These are phyloP conservation scores for Domatiomyces globalis DNA, from an alignment of 2,329 filamentous ascomycete species.

Conservation along the genomic window DNA sequence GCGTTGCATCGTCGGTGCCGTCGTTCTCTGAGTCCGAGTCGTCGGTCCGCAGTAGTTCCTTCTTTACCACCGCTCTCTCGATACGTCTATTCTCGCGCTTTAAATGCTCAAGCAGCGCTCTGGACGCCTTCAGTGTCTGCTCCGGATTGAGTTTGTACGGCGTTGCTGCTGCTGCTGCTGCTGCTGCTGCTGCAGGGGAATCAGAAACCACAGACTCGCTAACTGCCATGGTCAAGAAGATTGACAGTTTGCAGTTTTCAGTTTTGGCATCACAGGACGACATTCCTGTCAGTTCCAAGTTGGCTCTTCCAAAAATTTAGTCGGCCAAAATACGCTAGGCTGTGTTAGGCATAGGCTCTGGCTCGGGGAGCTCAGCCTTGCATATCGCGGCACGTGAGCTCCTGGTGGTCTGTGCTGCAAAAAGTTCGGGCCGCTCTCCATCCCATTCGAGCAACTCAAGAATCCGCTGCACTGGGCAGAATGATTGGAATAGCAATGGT, in stretches of 20 bases:
- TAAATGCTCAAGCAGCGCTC: slow-evolving; percentile 45
- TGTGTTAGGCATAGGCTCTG: neutral
- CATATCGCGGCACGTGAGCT: neutral
- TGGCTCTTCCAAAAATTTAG: neutral
- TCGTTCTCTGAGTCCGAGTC: slow-evolving; percentile 33
- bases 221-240: neutral
- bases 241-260: neutral
- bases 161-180: slow-evolving; percentile 8
- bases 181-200: neutral
- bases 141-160: slow-evolving; percentile 35
- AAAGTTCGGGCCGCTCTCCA: neutral
- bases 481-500: too few species aligned
- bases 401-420: neutral
- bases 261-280: neutral
- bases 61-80: slow-evolving; percentile 36
- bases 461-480: too few species aligned
- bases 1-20: slow-evolving; percentile 35
- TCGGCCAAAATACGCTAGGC: neutral
- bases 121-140: slow-evolving; percentile 45
- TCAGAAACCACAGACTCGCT: neutral
- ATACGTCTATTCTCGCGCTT: slow-evolving; percentile 36
- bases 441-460: neutral
- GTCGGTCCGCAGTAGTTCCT: slow-evolving; percentile 38
- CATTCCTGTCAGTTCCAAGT: neutral
- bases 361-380: neutral